Evolutionary conservation across 192 early-diverging fungal species (phyloP), one percentile per base, ranked within the genome.

Genomic region (Geranomyces michiganensis): DNA sequence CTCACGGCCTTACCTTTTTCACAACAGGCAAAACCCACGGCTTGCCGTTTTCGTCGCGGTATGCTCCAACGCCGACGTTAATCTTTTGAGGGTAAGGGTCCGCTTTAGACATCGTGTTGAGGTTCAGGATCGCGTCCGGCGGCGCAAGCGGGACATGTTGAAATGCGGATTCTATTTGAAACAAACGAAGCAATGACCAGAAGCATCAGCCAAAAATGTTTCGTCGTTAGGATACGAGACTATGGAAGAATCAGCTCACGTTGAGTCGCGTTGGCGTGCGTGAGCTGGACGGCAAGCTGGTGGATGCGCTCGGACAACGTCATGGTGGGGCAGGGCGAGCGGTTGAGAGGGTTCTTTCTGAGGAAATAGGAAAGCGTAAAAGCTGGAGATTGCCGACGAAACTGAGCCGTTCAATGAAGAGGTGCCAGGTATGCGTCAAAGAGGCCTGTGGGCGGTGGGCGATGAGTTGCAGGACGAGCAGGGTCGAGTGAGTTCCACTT

Each of bases 1-100:
- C n/a, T n/a, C n/a, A n/a, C n/a, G n/a, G n/a, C n/a, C n/a, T n/a
- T 76, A 92, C 92, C 89, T 96, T 96, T 71, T 82, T 85, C 21
- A 99, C 96, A 26, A 95, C 94, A 17, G 94, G 94, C 10, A 99
- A 88, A 5, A 97, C 84, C 91, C 93, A 99, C 26, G 97, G 97
- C 81, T 96, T 93, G 70, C 94, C 92, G 3, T 90, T 75, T 71
- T 96, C 89, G 72, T 91, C 92, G 63, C 97, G 86, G 82, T 96
- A 99, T 17, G 97, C 97, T 60, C 97, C 97, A 7, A 99, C 93
- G 72, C 95, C 93, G 24, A 99, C 76, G 78, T 97, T 97, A 29
- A 99, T 89, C 82, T 97, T 97, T 56, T 84, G 72, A 53, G 87
- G 79, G 74, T 89, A 77, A 2, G 84, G 74, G 73, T 97, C 95